A percentile compares a stretch with the other conserved stretches of the same genome.
Conservation (phyloP, 805 yeast genomes). For the Candida michaelii region DNA sequence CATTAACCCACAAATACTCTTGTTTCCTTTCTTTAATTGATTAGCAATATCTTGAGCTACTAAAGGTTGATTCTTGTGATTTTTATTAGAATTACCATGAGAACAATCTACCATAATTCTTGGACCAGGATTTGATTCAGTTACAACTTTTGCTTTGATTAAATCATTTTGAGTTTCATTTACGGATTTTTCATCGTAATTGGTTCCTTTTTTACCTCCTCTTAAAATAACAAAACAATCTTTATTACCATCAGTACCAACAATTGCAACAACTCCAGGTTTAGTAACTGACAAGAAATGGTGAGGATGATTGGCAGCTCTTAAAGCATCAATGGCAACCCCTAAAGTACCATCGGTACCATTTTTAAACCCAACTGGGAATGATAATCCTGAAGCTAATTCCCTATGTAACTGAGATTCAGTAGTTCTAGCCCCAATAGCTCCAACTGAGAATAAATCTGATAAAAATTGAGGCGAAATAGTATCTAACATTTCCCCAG, state of each 20-base stretch:
- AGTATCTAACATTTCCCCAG: slow-evolving; percentile 97
- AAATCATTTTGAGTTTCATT: slow-evolving; percentile 69
- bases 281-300: slow-evolving; percentile 97
- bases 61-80: slow-evolving; percentile 91
- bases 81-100: slow-evolving; percentile 94
- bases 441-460: slow-evolving; percentile 90
- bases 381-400: slow-evolving; percentile 94
- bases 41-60: slow-evolving; percentile 81
- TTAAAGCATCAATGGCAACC: slow-evolving; percentile 92
- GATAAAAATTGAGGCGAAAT: slow-evolving; percentile 94
- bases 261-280: slow-evolving; percentile 95
- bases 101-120: slow-evolving; percentile 94
- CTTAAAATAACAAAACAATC: slow-evolving; percentile 92
- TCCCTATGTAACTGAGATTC: slow-evolving; percentile 98
- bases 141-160: slow-evolving; percentile 31
- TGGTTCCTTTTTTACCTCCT: slow-evolving; percentile 94
- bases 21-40: slow-evolving; percentile 81
- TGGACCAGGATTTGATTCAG: slow-evolving; percentile 41
- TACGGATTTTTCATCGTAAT: slow-evolving; percentile 82
- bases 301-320: slow-evolving; percentile 88
- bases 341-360: slow-evolving; percentile 95
- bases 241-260: slow-evolving; percentile 92
- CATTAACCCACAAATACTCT: slow-evolving; percentile 86
- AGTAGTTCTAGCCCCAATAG: slow-evolving; percentile 98
- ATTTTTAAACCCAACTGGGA: slow-evolving; percentile 98